Percentiles rank a stretch among this genome's conserved stretches.
These are phyloP conservation scores for Penicillium digitatum DNA, from an alignment of 2,329 filamentous ascomycete species.

Conservation along the genomic window DNA sequence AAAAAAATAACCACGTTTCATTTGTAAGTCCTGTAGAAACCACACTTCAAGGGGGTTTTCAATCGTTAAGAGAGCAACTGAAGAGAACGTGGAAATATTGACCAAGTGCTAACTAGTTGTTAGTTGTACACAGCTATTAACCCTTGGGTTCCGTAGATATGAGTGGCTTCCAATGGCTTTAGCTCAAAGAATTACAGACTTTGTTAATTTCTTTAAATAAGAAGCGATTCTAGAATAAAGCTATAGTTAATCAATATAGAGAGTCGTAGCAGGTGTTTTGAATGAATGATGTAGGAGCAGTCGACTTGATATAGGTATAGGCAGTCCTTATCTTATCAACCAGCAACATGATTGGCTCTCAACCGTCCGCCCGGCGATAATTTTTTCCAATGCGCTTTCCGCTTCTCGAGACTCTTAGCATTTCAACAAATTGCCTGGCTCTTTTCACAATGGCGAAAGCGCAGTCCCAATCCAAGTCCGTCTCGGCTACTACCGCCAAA, in stretches of 20 bases:
- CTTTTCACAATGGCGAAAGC: slow-evolving; percentile 18
- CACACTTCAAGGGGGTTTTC: too few species aligned
- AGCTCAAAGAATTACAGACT: neutral
- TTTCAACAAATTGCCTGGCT: neutral
- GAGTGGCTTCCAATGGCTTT: neutral
- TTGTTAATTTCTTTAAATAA: neutral
- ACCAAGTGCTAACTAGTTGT: neutral
- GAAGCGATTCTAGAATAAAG: neutral
- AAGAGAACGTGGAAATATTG: neutral
- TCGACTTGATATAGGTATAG: neutral
- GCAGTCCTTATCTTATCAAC: slow-evolving; percentile 7
- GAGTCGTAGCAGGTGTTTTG: neutral
- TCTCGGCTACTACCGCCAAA: neutral
- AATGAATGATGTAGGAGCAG: neutral
- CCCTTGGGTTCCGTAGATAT: neutral
- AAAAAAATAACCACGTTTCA: neutral
- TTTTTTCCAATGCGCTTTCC: slow-evolving; percentile 21
- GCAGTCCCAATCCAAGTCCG: slow-evolving; percentile 2
- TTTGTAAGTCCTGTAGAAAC: neutral
- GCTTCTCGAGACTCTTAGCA: neutral
- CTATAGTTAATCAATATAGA: neutral
- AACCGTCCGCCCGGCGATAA: slow-evolving; percentile 16
- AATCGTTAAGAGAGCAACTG: neutral
- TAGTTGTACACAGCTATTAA: neutral
- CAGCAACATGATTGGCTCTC: neutral